These are phyloP conservation scores for Streptanthus diversifolius DNA, from an alignment of 345 rosid genomes.

Conservation along the genomic window DNA sequence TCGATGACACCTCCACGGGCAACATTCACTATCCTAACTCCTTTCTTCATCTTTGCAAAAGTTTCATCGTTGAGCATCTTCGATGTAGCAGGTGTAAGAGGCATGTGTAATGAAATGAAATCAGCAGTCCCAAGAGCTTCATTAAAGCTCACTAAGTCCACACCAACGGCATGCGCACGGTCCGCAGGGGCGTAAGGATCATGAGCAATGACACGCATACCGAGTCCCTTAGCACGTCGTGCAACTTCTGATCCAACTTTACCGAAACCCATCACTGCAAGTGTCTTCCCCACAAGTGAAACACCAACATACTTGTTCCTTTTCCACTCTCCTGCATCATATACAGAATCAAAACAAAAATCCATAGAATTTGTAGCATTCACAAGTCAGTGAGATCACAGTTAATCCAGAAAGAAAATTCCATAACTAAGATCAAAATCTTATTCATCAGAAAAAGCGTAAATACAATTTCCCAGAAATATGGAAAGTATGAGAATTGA, in stretches of 20 bases:
- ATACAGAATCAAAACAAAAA: background rate
- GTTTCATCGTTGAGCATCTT: slow-evolving; percentile 73
- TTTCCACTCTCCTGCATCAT: slow-evolving; percentile 59
- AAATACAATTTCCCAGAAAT: background rate
- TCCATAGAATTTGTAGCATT: background rate
- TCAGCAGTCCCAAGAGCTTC: slow-evolving; percentile 68
- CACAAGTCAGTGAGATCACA: background rate
- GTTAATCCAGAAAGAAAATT: background rate
- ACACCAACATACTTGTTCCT: slow-evolving; percentile 79
- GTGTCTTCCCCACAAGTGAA: slow-evolving; percentile 74
- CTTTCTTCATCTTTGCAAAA: slow-evolving; percentile 80
- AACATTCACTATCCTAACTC: slow-evolving; percentile 71
- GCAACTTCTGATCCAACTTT: slow-evolving; percentile 89
- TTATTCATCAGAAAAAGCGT: background rate
- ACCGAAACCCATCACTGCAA: slow-evolving; percentile 74
- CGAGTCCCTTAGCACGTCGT: slow-evolving; percentile 82
- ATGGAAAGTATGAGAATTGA: background rate
- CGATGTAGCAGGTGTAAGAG: slow-evolving; percentile 67
- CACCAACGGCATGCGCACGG: slow-evolving; percentile 76
- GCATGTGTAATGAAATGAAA: slow-evolving; percentile 83
- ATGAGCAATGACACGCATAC: slow-evolving; percentile 76
- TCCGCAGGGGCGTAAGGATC: slow-evolving; percentile 84
- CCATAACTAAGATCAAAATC: background rate
- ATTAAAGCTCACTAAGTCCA: slow-evolving; percentile 68
- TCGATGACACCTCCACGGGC: slow-evolving; percentile 90